These are phyloP conservation scores for Mycena galericulata DNA, from an alignment of 768 basidiomycete species.

Conservation along the genomic window DNA sequence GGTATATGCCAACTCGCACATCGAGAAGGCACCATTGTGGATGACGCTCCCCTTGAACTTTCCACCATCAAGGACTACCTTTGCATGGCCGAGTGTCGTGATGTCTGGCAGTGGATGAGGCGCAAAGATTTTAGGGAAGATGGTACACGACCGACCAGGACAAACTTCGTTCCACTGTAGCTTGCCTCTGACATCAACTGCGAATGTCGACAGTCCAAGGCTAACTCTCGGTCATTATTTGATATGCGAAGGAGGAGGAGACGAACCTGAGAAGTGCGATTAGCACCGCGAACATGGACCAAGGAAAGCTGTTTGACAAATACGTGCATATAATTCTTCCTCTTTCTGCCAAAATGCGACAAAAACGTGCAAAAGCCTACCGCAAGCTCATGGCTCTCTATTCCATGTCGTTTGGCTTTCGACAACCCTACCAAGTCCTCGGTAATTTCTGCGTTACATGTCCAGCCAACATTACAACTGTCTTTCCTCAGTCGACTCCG, in stretches of 20 bases:
- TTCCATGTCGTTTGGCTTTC: slow-evolving; percentile 87
- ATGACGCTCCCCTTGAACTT: slow-evolving; percentile 64
- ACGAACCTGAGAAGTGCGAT: slow-evolving; percentile 37
- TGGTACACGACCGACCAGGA: slow-evolving; percentile 56
- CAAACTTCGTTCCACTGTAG: slow-evolving; percentile 82
- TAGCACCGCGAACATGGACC: slow-evolving; percentile 21
- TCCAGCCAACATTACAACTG: slow-evolving; percentile 19
- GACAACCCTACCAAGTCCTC: slow-evolving; percentile 94
- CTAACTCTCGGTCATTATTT: slow-evolving; percentile 29
- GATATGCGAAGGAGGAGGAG: background rate
- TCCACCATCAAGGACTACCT: slow-evolving; percentile 72
- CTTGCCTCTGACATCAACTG: slow-evolving; percentile 70
- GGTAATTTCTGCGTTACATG: slow-evolving; percentile 61
- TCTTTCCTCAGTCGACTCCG: slow-evolving; percentile 79
- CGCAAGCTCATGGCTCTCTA: slow-evolving; percentile 95
- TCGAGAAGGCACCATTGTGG: slow-evolving; percentile 70
- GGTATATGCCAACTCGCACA: slow-evolving; percentile 59
- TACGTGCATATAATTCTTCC: too few species aligned
- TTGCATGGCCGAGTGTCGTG: slow-evolving; percentile 64
- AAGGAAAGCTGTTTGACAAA: too few species aligned
- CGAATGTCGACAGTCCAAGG: slow-evolving; percentile 49
- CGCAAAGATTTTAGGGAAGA: slow-evolving; percentile 5
- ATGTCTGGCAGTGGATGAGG: slow-evolving; percentile 40
- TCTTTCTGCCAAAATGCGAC: slow-evolving; percentile 72
- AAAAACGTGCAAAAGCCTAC: slow-evolving; percentile 96